phyloP scores from a whole-genome alignment of 2,329 filamentous ascomycete genomes.

The Sclerotinia trifoliorum region DNA sequence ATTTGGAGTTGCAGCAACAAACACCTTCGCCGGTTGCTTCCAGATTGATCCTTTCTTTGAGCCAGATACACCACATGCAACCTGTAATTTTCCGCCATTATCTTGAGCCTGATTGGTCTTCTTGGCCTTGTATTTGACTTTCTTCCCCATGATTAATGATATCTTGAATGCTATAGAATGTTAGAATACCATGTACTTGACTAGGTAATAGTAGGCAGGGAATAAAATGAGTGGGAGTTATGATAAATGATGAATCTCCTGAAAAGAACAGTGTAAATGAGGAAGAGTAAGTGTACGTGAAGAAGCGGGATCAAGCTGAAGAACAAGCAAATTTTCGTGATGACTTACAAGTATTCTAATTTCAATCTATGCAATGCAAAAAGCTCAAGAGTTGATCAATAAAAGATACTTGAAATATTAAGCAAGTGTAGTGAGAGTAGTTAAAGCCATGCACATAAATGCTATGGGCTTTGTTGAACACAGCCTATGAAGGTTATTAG shows the following conservation, averaged over 20 bases:
- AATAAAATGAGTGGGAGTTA: neutral
- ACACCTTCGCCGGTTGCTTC: neutral
- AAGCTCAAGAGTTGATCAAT: neutral
- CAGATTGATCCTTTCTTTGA: slow-evolving; percentile 7
- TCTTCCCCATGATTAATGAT: slow-evolving; percentile 1
- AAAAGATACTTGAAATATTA: neutral
- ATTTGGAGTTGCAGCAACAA: neutral
- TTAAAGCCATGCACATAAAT: neutral
- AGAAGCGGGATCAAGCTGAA: neutral
- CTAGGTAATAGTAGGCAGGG: neutral
- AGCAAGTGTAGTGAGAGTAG: neutral
- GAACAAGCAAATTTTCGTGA: neutral
- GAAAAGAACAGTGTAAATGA: neutral
- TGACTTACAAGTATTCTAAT: neutral
- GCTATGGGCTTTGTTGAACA: neutral
- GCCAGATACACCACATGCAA: neutral
- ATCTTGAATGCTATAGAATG: neutral
- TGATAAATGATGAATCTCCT: neutral
- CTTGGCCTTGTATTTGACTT: neutral
- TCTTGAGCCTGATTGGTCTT: neutral
- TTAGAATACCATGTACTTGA: neutral
- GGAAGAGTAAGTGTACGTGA: neutral
- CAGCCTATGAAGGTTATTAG: neutral
- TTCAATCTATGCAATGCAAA: neutral
- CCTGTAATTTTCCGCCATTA: neutral